Percentiles rank a stretch among this genome's conserved stretches.
These are phyloP conservation scores for Malassezia brasiliensis DNA, from an alignment of 1,284 basidiomycete species.

Conservation along the genomic window DNA sequence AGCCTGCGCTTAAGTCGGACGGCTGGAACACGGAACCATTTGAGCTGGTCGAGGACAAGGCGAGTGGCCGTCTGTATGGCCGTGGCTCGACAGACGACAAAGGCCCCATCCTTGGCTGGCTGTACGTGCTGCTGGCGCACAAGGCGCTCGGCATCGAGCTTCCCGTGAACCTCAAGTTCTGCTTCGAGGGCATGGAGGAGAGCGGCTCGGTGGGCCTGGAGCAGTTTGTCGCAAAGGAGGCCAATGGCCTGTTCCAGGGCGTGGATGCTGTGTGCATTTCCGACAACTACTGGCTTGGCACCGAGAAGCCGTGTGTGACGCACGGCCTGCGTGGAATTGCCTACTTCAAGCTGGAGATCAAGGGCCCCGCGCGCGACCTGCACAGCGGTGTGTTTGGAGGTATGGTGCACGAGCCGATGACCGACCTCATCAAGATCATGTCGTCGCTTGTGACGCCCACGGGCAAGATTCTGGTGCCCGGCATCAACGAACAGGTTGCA, in stretches of 20 bases:
- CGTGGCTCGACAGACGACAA: conserved; percentile 53
- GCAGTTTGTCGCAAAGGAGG: conserved; percentile 73
- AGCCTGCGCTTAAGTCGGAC: conserved; percentile 59
- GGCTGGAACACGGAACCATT: conserved; percentile 80
- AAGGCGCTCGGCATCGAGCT: conserved; percentile 61
- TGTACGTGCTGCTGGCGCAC: conserved; percentile 89
- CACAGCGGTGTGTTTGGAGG: conserved; percentile 62
- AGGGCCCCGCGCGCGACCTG: conserved; percentile 77
- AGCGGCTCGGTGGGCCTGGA: conserved; percentile 86
- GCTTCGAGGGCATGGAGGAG: conserved; percentile 97
- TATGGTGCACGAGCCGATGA: conserved; percentile 55
- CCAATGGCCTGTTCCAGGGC: conserved; percentile 72
- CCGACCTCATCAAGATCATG: conserved; percentile 55
- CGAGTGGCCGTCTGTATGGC: conserved; percentile 68
- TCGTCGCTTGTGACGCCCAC: conserved; percentile 69
- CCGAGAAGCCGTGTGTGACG: conserved; percentile 49
- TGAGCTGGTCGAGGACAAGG: conserved; percentile 61
- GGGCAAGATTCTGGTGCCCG: conserved; percentile 81
- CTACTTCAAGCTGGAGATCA: conserved; percentile 76
- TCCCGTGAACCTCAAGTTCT: conserved; percentile 87
- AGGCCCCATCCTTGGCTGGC: conserved; percentile 63
- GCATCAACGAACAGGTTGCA: conserved; percentile 77
- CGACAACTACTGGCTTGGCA: conserved; percentile 50
- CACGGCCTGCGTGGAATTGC: conserved; percentile 63
- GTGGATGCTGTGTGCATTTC: conserved; percentile 89